Evolutionary conservation across 768 basidiomycete species (phyloP).

Genomic region (Tylopilus plumbeoviolaceoides): DNA sequence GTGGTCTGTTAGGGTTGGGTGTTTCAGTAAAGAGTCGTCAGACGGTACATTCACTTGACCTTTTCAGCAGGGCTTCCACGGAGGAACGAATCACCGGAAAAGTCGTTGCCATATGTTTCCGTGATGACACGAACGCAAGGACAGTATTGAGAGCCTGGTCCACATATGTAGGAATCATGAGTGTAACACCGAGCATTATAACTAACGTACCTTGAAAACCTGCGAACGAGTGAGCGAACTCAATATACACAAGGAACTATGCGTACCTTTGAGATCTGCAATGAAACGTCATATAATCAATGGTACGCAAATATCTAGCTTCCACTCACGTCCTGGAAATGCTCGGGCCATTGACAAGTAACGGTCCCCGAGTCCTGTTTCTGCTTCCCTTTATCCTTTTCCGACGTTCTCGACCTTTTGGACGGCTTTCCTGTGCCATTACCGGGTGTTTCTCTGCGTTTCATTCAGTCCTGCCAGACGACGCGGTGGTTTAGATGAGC

Average conservation of each 20-base stretch:
- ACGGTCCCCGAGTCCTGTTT: slow-evolving; percentile 1
- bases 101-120: slow-evolving; percentile 76
- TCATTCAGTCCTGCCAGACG: slow-evolving; percentile 4
- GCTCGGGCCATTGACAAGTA: slow-evolving; percentile 49
- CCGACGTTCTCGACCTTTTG: slow-evolving; percentile 17
- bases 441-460: slow-evolving; percentile 9
- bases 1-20: slow-evolving; percentile 47
- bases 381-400: slow-evolving; percentile 18
- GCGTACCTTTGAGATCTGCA: slow-evolving; percentile 59
- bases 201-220: slow-evolving; percentile 40
- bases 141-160: slow-evolving; percentile 82
- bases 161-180: not conserved
- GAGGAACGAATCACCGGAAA: slow-evolving; percentile 71
- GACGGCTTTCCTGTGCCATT: not conserved
- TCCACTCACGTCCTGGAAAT: slow-evolving; percentile 50
- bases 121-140: slow-evolving; percentile 78
- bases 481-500: not conserved
- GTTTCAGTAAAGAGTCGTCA: not conserved
- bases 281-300: slow-evolving; percentile 1
- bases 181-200: not conserved
- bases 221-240: slow-evolving; percentile 12
- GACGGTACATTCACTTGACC: slow-evolving; percentile 37
- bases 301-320: not conserved
- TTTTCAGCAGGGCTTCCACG: slow-evolving; percentile 76
- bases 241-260: no score